Conservation (phyloP, 169 alveolate species). For the Miamiensis avidus region DNA sequence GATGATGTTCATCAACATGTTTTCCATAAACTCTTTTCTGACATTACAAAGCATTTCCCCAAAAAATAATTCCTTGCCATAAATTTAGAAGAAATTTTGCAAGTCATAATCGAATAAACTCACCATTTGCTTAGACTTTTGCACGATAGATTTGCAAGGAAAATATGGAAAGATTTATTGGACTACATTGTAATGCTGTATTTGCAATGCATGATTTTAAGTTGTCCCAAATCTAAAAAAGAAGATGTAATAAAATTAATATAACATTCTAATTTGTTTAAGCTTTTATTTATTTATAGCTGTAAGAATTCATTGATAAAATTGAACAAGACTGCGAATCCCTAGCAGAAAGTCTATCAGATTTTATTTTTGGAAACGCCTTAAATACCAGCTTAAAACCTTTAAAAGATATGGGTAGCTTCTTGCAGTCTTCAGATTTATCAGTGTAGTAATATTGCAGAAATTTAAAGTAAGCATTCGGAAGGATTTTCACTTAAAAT, state of each 20-base stretch:
- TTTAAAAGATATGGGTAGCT: background rate
- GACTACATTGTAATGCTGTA: background rate
- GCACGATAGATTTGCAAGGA: slow-evolving; percentile 18
- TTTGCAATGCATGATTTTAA: slow-evolving; percentile 14
- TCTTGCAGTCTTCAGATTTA: background rate
- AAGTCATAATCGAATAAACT: background rate
- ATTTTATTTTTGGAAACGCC: background rate
- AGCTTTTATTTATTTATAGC: background rate
- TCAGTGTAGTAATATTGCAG: background rate
- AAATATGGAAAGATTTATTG: slow-evolving; percentile 13
- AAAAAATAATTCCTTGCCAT: background rate
- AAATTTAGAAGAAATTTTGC: background rate
- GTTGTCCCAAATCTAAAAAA: slow-evolving; percentile 7
- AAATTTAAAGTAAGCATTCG: slow-evolving; percentile 9
- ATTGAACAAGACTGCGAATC: slow-evolving; percentile 1
- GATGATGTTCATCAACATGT: background rate
- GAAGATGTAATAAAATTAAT: background rate
- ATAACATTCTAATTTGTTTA: background rate
- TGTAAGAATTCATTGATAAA: slow-evolving; percentile 1
- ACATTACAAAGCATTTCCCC: background rate
- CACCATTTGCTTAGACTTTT: background rate
- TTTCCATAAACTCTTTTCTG: background rate
- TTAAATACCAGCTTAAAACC: background rate
- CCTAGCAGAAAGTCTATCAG: background rate
- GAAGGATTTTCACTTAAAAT: background rate